These are phyloP conservation scores for button mushroom (Agaricus bisporus) DNA, from an alignment of 768 basidiomycete genomes.

Conservation along the genomic window DNA sequence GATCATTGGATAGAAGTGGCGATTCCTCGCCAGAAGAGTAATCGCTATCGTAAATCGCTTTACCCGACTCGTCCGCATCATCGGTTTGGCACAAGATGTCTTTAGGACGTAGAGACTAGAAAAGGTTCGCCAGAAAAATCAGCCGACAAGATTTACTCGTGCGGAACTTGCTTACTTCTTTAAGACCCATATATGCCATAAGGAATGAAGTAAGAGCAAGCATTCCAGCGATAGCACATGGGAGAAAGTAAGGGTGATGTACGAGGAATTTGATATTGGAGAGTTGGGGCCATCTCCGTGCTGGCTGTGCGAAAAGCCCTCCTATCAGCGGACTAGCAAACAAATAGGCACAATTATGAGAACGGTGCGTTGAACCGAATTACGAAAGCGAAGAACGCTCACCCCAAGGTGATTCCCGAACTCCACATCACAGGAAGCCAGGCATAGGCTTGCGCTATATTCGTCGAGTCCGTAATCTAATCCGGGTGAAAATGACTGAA, in stretches of 20 bases:
- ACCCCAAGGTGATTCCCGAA: slow-evolving; percentile 19
- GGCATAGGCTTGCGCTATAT: slow-evolving; percentile 20
- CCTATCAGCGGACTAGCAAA: slow-evolving; percentile 23
- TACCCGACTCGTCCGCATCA: neutral
- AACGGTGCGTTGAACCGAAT: neutral
- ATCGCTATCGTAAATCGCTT: neutral
- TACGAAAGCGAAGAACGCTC: neutral
- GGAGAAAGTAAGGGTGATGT: slow-evolving; percentile 30
- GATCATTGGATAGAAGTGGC: neutral
- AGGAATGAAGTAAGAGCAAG: slow-evolving; percentile 18
- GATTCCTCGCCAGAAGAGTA: neutral
- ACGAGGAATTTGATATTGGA: slow-evolving; percentile 20
- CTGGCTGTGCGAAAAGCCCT: slow-evolving; percentile 25
- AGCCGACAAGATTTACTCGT: neutral
- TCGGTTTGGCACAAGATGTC: neutral
- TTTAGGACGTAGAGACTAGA: slow-evolving; percentile 11
- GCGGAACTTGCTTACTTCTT: slow-evolving; percentile 20
- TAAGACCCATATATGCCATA: slow-evolving; percentile 16
- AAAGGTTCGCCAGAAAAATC: neutral
- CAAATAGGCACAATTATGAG: neutral
- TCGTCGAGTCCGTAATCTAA: slow-evolving; percentile 24
- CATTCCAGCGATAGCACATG: slow-evolving; percentile 23
- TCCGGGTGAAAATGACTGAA: too few species aligned
- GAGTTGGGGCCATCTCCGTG: slow-evolving; percentile 19
- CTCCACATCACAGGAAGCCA: slow-evolving; percentile 21